Conservation (phyloP, 176 grass and related monocot genomes). For the Metroxylon sagu region DNA sequence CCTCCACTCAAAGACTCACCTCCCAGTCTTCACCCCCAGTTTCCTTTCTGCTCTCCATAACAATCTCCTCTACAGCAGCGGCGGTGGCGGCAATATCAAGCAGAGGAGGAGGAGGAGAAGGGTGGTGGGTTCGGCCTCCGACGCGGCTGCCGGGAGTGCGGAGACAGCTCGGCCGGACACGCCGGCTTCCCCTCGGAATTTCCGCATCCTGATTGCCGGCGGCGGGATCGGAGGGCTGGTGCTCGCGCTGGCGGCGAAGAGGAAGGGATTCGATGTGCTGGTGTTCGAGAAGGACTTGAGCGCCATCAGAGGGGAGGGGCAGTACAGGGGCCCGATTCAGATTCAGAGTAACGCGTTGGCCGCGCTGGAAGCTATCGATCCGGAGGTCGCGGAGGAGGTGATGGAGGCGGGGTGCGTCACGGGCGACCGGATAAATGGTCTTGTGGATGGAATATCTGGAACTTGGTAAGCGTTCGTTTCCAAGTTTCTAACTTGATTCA, state of each 20-base stretch:
- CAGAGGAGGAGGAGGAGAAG: constrained; percentile 7
- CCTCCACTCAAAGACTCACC: neutral
- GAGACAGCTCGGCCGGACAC: neutral
- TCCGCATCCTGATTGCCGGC: constrained; percentile 64
- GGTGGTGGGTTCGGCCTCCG: neutral
- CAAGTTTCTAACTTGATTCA: neutral
- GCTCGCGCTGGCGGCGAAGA: constrained; percentile 68
- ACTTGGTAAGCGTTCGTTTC: constrained; percentile 36
- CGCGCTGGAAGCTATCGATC: constrained; percentile 77
- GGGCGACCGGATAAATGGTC: constrained; percentile 92
- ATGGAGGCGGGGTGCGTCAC: constrained; percentile 79
- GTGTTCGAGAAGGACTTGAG: constrained; percentile 93
- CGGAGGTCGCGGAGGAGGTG: constrained; percentile 80
- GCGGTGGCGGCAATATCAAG: neutral
- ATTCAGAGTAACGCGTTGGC: constrained; percentile 97
- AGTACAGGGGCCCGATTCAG: constrained; percentile 96
- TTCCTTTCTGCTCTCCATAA: too few species aligned
- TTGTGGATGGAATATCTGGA: constrained; percentile 88
- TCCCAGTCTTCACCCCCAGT: neutral
- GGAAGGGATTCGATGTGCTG: constrained; percentile 86
- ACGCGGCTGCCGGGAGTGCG: neutral
- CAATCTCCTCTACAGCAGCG: too few species aligned
- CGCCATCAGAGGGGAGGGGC: constrained; percentile 77
- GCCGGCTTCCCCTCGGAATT: constrained; percentile 21
- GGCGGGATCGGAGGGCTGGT: constrained; percentile 90